Evolutionary conservation across 352 stramenopile species (phyloP), one percentile per base, ranked within the genome.

Genomic region (Pythium periplocum): DNA sequence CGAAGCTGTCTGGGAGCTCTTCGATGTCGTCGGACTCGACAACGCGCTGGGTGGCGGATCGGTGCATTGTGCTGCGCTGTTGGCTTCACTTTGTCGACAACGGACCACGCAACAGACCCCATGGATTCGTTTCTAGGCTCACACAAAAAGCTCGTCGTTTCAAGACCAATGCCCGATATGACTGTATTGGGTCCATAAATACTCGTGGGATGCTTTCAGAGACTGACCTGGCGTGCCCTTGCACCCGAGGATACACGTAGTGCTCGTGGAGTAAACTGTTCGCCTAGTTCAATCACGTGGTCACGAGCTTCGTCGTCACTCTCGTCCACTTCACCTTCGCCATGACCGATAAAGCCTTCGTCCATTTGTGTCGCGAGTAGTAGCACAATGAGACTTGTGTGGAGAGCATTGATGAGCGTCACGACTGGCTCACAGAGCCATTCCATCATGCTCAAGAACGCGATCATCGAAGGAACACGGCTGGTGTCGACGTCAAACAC

Each of bases 351-450:
- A 42, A 67, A 69, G 4, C 43, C 54, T 55, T 73, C 61, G 54
- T 86, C 73, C 47, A 81, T 70, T 45, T 73, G 69, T 40, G 74
- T 57, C 1, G 78, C 71, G 38, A 89, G 51, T 37, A 89, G 62
- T 32, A 79, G 53, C 36, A 69, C 58, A 33, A 89, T 56, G 40
- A 89, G 51, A 30, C 69, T 65, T 51, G 73, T 67, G 51, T 71
- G 77, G 33, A 73, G 76, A 52, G 81, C 65, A 57, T 84, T 86
- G 44, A 83, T 57, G 30, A 57, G 69, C 0, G 71, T 66, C 43
- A 84, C 62, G n/a, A 85, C 64, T 8, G 75, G 78, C 9, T 81
- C 69, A 39, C 69, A 75, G 35, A 89, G 53, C 69, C 71, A 86
- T 48, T 86, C 74, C 55, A 89, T 65, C 2, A 64, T 64, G 7